Base-by-base conservation (phyloP, 2,329 filamentous ascomycete genomes). In the Nemania bipapillata region DNA sequence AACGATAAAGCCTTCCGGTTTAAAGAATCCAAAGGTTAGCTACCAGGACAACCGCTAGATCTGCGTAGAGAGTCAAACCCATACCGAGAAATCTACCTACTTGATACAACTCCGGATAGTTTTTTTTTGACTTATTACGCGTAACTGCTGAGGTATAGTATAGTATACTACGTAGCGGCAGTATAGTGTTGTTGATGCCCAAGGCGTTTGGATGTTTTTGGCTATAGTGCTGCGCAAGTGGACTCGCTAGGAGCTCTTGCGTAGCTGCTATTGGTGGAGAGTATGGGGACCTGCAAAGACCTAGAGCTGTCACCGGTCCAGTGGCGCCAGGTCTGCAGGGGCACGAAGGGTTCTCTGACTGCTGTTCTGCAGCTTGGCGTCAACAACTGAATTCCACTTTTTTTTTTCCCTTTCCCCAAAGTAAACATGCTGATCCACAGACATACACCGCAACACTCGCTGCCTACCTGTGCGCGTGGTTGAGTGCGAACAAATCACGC, bases 351-450 rank as follows among this genome's bases (percentile, higher is more conserved):
- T 35, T 40, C 50, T 52, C 42, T 61, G 40, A 26, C 24, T 32
- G 54, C 37, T 45, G n/a, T 32, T 35, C 50, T 68, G 42, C 55
- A 61, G 52, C 63, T 63, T 59, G 57, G 66, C 58, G 58, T 69
- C 67, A 69, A 66, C 67, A 66, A 63, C 56, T 53, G 17, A 15
- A 65, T n/a, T 58, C 65, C 65, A 68, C 61, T 58, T 60, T 63
- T 66, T 65, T 69, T 68, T 63, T 47, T 58, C 17, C 56, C 20
- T 35, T 35, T 55, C 24, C 50, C 52, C 40, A 60, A 69, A 66
- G 67, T 66, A 69, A 69, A 69, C 63, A 68, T 56, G 55, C 42
- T 32, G n/a, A 42, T 47, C 50, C 59, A 59, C 64, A 32, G 40
- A 40, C 47, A 60, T 57, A 68, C 66, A 68, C 66, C 66, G 66